phyloP scores from a whole-genome alignment of 192 early-diverging fungal genomes.

The Mortierella antarctica region DNA sequence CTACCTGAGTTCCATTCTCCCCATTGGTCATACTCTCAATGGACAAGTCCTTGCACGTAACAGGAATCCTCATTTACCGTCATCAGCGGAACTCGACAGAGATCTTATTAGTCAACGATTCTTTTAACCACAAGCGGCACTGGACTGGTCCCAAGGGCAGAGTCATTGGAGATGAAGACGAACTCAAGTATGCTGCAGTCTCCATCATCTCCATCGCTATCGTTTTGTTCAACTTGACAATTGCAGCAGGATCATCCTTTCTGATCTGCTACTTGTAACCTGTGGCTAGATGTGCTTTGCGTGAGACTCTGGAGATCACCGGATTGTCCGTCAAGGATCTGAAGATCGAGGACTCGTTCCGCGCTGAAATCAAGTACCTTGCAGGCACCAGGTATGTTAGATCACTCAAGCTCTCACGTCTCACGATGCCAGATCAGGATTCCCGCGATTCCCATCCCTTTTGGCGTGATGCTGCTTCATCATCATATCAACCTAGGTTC shows the following conservation, averaged over 20 bases:
- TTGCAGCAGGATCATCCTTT: not conserved
- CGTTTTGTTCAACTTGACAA: not conserved
- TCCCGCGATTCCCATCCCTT: not conserved
- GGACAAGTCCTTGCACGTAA: constrained; percentile 64
- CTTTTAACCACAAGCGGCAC: constrained; percentile 81
- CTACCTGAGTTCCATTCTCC: not conserved
- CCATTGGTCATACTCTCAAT: constrained; percentile 47
- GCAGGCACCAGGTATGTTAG: constrained; percentile 70
- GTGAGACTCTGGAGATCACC: constrained; percentile 79
- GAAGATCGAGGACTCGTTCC: constrained; percentile 77
- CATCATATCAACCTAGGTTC: too few relatives aligned
- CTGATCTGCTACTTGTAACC: constrained; percentile 1
- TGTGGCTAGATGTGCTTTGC: constrained; percentile 75
- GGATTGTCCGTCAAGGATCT: constrained; percentile 78
- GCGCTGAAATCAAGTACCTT: constrained; percentile 83
- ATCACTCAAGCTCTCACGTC: not conserved
- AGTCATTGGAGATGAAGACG: constrained; percentile 83
- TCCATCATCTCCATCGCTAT: not conserved
- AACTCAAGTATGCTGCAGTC: constrained; percentile 74
- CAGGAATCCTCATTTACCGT: constrained; percentile 82
- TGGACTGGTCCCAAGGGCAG: constrained; percentile 88
- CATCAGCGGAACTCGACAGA: constrained; percentile 72
- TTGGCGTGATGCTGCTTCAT: not conserved
- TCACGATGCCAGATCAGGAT: not conserved
- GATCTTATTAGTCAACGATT: constrained; percentile 87